Base-by-base conservation (phyloP, 1,139 yeast genomes). In the Candida sp. region DNA sequence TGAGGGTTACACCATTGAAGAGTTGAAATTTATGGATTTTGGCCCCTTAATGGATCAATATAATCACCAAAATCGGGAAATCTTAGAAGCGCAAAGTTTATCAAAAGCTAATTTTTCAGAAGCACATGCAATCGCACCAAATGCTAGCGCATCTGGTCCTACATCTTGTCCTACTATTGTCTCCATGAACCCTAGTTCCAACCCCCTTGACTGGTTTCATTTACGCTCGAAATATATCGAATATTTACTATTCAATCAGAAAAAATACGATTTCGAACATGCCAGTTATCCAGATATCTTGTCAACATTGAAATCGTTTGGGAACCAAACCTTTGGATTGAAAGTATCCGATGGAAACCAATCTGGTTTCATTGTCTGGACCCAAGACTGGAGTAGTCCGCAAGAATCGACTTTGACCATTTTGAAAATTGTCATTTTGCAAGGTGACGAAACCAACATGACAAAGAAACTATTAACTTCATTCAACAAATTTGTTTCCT, bases 201-300 rank as follows among this genome's bases (percentile, higher is more conserved):
- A 63, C 34, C 48, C 59, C 22, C 53, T 69, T 7, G 76, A 73
- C 54, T 73, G 79, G 79, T 73, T 70, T 50, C 78, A 73, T 46
- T 57, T 72, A 41, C 57, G 78, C 47, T 56, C 71, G 25, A 73
- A 73, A 45, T 71, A 56, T 46, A 58, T 71, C 38, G 57, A 70
- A 37, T 58, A 64, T 43, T 62, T 61, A 46, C 47, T 66, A 34
- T 61, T 62, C 43, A 55, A 61, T 39, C 54, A 55, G 25, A 40
- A 45, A 11, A 36, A 29, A 19, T 56, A 64, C 39, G 66, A 68
- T 46, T 61, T 66, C 41, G 43, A 43, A 8, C 44, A 49, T 15
- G 57, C 56, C 29, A 42, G 59, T n/a, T 60, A 63, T 45, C 61
- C 60, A 2, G 54, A 63, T 9, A 58, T 70, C 1, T 52, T 53